Conservation (phyloP, 768 basidiomycete genomes). For the Brasilioporus rufonigricans region DNA sequence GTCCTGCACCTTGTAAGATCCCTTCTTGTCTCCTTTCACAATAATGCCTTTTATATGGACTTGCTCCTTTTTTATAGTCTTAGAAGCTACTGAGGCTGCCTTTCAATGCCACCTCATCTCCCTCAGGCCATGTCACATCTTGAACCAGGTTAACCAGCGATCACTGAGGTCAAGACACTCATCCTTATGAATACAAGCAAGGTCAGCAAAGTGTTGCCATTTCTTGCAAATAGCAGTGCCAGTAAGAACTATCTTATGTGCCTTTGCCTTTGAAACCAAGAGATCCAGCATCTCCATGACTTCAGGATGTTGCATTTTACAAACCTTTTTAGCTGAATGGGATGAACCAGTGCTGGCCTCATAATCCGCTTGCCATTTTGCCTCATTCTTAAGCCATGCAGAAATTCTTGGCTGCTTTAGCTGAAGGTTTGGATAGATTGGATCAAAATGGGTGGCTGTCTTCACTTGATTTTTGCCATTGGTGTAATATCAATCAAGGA, state of each 20-base stretch:
- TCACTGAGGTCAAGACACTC: neutral
- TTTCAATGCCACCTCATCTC: neutral
- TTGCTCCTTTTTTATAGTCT: neutral
- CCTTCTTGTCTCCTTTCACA: too few species aligned
- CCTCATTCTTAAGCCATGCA: neutral
- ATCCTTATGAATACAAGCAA: neutral
- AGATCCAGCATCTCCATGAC: neutral
- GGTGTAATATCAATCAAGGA: too few species aligned
- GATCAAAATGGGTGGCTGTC: conserved; percentile 19
- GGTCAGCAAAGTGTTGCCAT: neutral
- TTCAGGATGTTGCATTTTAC: neutral
- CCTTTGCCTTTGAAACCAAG: neutral
- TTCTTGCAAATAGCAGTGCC: neutral
- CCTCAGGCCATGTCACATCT: neutral
- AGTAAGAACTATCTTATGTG: neutral
- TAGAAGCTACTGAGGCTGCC: neutral
- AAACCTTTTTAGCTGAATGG: neutral
- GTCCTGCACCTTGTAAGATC: neutral
- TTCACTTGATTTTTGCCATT: conserved; percentile 33
- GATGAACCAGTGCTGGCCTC: neutral
- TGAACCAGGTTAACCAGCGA: neutral
- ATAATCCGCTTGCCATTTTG: neutral
- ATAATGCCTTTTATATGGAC: neutral
- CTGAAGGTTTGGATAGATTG: neutral
- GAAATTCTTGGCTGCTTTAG: neutral